phyloP scores from a whole-genome alignment of 208 protist species.

The Leishmania aethiopica region DNA sequence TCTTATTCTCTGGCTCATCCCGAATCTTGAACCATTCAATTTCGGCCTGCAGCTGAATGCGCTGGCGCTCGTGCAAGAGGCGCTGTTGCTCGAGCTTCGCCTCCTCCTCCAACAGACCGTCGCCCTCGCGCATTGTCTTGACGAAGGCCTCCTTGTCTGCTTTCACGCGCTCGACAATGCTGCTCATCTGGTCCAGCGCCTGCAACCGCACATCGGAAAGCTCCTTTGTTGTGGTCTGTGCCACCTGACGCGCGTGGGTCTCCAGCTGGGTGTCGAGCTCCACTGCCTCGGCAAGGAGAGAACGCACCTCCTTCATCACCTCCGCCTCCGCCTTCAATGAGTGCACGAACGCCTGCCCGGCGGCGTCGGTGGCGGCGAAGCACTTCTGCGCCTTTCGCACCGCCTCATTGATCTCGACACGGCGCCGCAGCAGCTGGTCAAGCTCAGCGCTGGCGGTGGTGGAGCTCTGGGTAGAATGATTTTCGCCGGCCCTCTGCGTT shows the following conservation, averaged over 20 bases:
- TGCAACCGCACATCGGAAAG: slow-evolving; percentile 48
- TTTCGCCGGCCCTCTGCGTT: not conserved
- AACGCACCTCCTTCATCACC: slow-evolving; percentile 22
- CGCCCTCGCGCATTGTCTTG: slow-evolving; percentile 44
- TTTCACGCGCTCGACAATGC: slow-evolving; percentile 33
- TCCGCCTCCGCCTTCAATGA: slow-evolving; percentile 37
- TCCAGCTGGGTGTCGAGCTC: slow-evolving; percentile 36
- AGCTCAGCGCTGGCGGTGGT: slow-evolving; percentile 12
- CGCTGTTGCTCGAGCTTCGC: slow-evolving; percentile 63
- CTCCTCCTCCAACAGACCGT: slow-evolving; percentile 54
- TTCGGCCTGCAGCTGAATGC: slow-evolving; percentile 74
- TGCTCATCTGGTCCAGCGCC: slow-evolving; percentile 41
- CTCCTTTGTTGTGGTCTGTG: slow-evolving; percentile 39
- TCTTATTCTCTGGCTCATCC: slow-evolving; percentile 51
- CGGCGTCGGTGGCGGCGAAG: slow-evolving; percentile 41
- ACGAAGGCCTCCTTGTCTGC: slow-evolving; percentile 42
- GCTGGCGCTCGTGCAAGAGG: slow-evolving; percentile 58
- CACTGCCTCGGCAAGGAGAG: slow-evolving; percentile 38
- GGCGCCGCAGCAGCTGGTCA: slow-evolving; percentile 32
- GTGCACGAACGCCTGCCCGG: slow-evolving; percentile 26
- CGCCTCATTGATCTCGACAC: slow-evolving; percentile 36
- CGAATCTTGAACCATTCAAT: slow-evolving; percentile 76
- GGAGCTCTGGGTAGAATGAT: not conserved
- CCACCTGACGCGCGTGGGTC: slow-evolving; percentile 34
- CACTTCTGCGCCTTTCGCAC: slow-evolving; percentile 35